These are phyloP conservation scores for Penicillium olsonii DNA, from an alignment of 2,329 filamentous ascomycete genomes.

Conservation along the genomic window DNA sequence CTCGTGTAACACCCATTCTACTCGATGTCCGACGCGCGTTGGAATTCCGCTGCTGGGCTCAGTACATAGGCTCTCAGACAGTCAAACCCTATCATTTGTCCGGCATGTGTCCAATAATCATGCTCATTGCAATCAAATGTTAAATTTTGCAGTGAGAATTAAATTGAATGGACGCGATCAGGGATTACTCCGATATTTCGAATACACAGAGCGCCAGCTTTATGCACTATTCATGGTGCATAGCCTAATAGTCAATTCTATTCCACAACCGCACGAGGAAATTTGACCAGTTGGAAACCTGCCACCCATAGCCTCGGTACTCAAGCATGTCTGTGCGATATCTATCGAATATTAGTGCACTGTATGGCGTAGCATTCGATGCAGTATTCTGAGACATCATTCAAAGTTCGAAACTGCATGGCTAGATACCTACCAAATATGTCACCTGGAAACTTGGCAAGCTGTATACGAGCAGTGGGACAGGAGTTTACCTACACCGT, in stretches of 20 bases:
- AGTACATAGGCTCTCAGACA: background rate
- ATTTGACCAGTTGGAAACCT: conserved; percentile 2
- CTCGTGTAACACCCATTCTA: background rate
- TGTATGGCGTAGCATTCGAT: background rate
- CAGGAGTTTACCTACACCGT: background rate
- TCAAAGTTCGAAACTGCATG: conserved; percentile 1
- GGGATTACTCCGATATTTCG: no score
- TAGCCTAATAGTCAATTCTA: conserved; percentile 4
- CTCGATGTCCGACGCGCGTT: background rate
- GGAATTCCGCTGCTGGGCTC: background rate
- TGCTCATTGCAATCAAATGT: no score
- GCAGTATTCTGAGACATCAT: background rate
- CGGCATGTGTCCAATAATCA: no score
- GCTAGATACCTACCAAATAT: background rate
- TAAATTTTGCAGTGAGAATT: no score
- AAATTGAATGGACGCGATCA: no score
- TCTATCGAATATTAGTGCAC: background rate
- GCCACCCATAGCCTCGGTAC: conserved; percentile 1
- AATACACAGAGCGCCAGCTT: no score
- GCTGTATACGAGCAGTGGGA: background rate
- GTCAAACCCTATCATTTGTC: background rate
- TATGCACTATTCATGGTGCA: background rate
- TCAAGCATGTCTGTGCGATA: conserved; percentile 20
- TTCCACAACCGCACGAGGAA: no score
- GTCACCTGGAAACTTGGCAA: background rate